A percentile compares a stretch with the other conserved stretches of the same genome.
These are phyloP conservation scores for Boletus sp. DNA, from an alignment of 768 basidiomycete genomes.

Conservation along the genomic window DNA sequence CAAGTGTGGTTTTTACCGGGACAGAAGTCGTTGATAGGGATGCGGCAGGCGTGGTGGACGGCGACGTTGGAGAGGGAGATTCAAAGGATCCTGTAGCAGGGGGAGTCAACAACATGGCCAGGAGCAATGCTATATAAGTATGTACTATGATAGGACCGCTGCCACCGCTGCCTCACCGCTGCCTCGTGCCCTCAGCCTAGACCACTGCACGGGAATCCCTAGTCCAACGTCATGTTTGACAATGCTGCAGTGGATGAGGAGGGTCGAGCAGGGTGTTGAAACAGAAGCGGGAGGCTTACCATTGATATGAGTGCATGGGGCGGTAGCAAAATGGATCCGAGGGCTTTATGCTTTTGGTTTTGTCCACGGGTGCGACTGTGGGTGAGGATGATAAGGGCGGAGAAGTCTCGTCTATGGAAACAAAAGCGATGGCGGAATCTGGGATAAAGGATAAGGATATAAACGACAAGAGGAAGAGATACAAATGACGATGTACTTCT, in stretches of 20 bases:
- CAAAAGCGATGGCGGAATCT: constrained; percentile 80
- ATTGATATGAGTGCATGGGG: constrained; percentile 50
- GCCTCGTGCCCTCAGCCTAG: too few species aligned
- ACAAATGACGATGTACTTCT: constrained; percentile 50
- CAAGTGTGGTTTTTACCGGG: constrained; percentile 30
- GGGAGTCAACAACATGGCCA: too few species aligned
- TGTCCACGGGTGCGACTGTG: constrained; percentile 59
- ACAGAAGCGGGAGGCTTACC: constrained; percentile 55
- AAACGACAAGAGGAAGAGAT: not conserved
- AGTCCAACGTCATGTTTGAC: constrained; percentile 6
- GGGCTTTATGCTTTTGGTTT: constrained; percentile 76
- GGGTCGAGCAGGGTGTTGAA: constrained; percentile 26
- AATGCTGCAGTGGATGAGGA: constrained; percentile 21
- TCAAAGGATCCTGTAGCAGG: too few species aligned
- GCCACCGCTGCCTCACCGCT: too few species aligned
- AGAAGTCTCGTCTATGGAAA: constrained; percentile 76
- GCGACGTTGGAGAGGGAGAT: constrained; percentile 11
- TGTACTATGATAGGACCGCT: too few species aligned
- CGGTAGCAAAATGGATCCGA: constrained; percentile 68
- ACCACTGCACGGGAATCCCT: too few species aligned
- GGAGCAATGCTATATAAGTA: too few species aligned
- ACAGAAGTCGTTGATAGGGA: constrained; percentile 36
- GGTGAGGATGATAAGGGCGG: constrained; percentile 76
- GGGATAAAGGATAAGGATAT: constrained; percentile 7
- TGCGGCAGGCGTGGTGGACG: constrained; percentile 33